phyloP scores from a whole-genome alignment of 495 filamentous ascomycete species.

The Penicillium paxilli region DNA sequence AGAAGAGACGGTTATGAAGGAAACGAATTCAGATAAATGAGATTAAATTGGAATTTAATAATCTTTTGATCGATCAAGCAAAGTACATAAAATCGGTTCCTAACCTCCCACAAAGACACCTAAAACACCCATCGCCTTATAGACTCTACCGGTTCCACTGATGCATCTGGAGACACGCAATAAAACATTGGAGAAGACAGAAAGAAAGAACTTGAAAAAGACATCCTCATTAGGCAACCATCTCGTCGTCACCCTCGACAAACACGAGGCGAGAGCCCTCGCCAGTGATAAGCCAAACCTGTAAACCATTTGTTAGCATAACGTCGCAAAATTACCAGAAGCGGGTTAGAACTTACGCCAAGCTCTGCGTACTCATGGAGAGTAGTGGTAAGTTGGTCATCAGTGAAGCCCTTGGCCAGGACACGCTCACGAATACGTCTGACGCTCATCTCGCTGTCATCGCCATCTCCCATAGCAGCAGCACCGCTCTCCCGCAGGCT shows the following conservation, averaged over 20 bases:
- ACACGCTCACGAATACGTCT: constrained; percentile 84
- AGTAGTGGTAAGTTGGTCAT: constrained; percentile 81
- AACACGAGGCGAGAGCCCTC: constrained; percentile 87
- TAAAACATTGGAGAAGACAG: constrained; percentile 11
- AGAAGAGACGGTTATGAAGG: neutral
- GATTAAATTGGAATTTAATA: neutral
- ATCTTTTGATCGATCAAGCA: constrained; percentile 22
- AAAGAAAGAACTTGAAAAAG: constrained; percentile 5
- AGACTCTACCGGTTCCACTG: constrained; percentile 20
- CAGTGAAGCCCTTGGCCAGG: constrained; percentile 93
- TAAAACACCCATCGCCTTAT: constrained; percentile 26
- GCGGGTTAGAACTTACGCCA: constrained; percentile 66
- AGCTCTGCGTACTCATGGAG: constrained; percentile 86
- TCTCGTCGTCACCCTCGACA: constrained; percentile 60
- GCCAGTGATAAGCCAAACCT: constrained; percentile 95
- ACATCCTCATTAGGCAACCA: constrained; percentile 42
- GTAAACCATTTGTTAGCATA: constrained; percentile 20
- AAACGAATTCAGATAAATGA: neutral
- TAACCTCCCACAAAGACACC: constrained; percentile 18
- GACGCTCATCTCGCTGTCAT: constrained; percentile 78
- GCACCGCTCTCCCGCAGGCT: constrained; percentile 80
- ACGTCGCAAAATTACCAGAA: neutral
- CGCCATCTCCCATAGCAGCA: constrained; percentile 69
- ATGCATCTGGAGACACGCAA: constrained; percentile 25
- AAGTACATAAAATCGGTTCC: constrained; percentile 17